phyloP scores from a whole-genome alignment of 179 eudicot species.

The Silene coronaria region DNA sequence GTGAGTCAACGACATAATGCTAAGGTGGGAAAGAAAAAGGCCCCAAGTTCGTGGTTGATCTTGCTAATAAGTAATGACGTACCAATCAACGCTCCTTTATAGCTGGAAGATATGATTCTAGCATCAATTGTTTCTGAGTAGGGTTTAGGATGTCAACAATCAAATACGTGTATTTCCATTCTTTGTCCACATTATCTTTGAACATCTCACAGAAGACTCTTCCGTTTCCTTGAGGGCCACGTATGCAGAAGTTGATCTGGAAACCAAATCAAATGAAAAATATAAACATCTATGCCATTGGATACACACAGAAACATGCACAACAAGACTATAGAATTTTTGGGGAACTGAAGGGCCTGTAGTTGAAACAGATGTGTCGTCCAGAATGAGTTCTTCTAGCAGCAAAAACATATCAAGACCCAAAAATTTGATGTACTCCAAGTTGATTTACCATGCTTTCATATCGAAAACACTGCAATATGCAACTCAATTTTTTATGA shows the following conservation, averaged over 20 bases:
- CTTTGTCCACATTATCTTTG: constrained; percentile 63
- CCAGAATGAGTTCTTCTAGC: neutral
- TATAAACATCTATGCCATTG: neutral
- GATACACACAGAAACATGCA: neutral
- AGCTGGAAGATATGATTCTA: constrained; percentile 77
- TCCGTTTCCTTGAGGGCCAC: constrained; percentile 79
- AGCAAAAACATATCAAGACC: neutral
- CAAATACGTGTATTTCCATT: constrained; percentile 79
- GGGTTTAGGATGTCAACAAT: constrained; percentile 73
- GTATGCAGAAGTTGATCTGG: constrained; percentile 65
- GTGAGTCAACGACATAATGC: no score
- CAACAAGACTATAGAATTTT: neutral
- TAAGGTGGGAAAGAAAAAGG: neutral
- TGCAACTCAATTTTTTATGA: neutral
- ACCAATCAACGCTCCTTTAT: constrained; percentile 12
- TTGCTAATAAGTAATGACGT: neutral
- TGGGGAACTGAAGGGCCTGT: neutral
- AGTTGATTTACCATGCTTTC: neutral
- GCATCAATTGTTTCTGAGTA: constrained; percentile 53
- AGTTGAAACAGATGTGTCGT: neutral
- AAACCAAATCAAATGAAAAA: neutral
- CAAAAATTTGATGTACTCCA: neutral
- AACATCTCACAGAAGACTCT: constrained; percentile 78
- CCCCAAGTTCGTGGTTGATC: neutral
- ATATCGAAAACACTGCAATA: neutral